Percentiles rank a stretch among this genome's conserved stretches.
Conservation (phyloP, 352 stramenopile species). For the Aphanomyces astaci region DNA sequence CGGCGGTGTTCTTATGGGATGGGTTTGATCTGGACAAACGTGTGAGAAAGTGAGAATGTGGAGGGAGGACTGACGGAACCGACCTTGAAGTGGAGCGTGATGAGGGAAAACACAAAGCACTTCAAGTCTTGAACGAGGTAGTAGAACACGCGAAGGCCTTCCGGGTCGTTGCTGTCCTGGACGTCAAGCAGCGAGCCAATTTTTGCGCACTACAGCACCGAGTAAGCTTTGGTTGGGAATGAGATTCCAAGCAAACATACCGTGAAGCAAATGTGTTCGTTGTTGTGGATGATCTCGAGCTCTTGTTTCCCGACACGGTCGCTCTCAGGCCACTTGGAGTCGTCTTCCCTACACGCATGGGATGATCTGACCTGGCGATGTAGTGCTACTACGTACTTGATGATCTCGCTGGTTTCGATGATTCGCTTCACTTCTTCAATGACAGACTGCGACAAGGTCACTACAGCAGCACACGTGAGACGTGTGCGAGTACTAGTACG, state of each 20-base stretch:
- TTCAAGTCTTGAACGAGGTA: slow-evolving; percentile 97
- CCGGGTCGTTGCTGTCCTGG: slow-evolving; percentile 92
- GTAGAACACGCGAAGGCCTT: slow-evolving; percentile 92
- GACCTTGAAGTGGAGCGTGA: slow-evolving; percentile 95
- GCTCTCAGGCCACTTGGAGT: slow-evolving; percentile 93
- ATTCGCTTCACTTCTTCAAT: slow-evolving; percentile 93
- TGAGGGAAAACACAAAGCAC: slow-evolving; percentile 94
- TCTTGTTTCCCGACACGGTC: slow-evolving; percentile 90
- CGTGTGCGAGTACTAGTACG: slow-evolving; percentile 5
- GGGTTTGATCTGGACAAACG: background rate
- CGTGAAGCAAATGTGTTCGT: slow-evolving; percentile 97
- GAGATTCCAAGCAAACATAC: slow-evolving; percentile 29
- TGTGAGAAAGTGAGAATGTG: too few relatives aligned
- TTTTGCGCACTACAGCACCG: slow-evolving; percentile 81
- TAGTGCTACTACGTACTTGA: slow-evolving; percentile 39
- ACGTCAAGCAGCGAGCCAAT: slow-evolving; percentile 94
- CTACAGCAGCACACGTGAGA: slow-evolving; percentile 29
- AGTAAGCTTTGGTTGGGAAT: background rate
- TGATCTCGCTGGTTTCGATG: slow-evolving; percentile 87
- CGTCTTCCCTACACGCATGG: slow-evolving; percentile 71
- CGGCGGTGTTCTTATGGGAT: background rate
- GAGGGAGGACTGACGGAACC: too few relatives aligned
- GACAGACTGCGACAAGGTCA: slow-evolving; percentile 86
- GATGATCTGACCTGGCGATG: slow-evolving; percentile 26
- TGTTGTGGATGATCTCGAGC: slow-evolving; percentile 92